Conservation (phyloP, 768 basidiomycete genomes). For the Amanita phalloides region DNA sequence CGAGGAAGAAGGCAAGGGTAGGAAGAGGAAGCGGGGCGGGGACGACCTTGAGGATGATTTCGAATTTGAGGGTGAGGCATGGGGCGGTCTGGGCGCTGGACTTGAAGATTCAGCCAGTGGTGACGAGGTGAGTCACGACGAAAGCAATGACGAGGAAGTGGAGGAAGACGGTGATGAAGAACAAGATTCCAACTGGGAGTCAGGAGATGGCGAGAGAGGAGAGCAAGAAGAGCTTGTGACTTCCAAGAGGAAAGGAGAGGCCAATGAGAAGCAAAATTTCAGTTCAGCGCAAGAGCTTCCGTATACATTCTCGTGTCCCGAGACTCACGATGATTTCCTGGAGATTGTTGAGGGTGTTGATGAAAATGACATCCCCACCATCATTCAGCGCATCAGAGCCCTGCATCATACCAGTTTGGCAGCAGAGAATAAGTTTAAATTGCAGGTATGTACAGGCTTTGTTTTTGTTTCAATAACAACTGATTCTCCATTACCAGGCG, state of each 20-base stretch:
- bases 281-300: slow-evolving; percentile 55
- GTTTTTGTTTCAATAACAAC: slow-evolving; percentile 1
- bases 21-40: slow-evolving; percentile 53
- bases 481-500: slow-evolving; percentile 29
- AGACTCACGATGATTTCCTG: slow-evolving; percentile 82
- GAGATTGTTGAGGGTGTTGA: slow-evolving; percentile 63
- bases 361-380: slow-evolving; percentile 64
- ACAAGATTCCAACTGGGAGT: slow-evolving; percentile 20
- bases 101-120: slow-evolving; percentile 21
- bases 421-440: slow-evolving; percentile 82
- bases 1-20: slow-evolving; percentile 39
- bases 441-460: slow-evolving; percentile 51
- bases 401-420: slow-evolving; percentile 90
- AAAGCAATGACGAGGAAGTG: slow-evolving; percentile 24
- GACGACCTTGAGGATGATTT: slow-evolving; percentile 95
- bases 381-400: slow-evolving; percentile 84
- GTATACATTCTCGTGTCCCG: slow-evolving; percentile 86
- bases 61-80: slow-evolving; percentile 29
- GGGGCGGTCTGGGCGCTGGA: slow-evolving; percentile 30
- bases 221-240: slow-evolving; percentile 34
- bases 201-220: slow-evolving; percentile 22
- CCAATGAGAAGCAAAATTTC: slow-evolving; percentile 18
- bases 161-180: slow-evolving; percentile 33
- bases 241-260: slow-evolving; percentile 18
- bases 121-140: slow-evolving; percentile 24